These are phyloP conservation scores for Karstenula rhodostoma DNA, from an alignment of 2,329 filamentous ascomycete genomes.

Conservation along the genomic window DNA sequence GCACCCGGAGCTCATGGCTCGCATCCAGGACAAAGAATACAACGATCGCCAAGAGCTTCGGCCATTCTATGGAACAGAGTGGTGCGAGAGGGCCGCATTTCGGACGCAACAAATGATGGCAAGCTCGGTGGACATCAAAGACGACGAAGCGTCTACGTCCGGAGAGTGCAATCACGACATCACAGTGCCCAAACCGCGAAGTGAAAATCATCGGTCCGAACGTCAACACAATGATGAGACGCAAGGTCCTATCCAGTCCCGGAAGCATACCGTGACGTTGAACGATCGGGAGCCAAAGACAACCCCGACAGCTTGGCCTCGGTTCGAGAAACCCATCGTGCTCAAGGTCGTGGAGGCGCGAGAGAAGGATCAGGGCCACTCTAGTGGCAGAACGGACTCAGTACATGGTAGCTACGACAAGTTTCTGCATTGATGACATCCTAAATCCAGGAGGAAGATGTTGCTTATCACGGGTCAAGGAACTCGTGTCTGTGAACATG, in stretches of 20 bases:
- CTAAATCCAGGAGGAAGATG: too few species aligned
- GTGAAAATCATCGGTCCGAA: neutral
- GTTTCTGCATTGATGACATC: neutral
- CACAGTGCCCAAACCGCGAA: neutral
- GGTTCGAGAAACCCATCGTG: neutral
- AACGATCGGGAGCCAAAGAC: neutral
- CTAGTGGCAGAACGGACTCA: neutral
- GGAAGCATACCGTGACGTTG: neutral
- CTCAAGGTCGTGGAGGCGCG: neutral
- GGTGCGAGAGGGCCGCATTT: conserved; percentile 11
- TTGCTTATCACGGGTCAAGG: neutral
- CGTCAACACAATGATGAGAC: neutral
- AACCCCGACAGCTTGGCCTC: neutral
- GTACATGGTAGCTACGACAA: neutral
- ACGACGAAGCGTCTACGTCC: neutral
- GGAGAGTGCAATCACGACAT: neutral
- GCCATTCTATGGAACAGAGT: conserved; percentile 21
- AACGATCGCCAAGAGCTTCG: conserved; percentile 21
- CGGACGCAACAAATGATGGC: conserved; percentile 5
- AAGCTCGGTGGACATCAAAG: neutral
- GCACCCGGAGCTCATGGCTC: conserved; percentile 17
- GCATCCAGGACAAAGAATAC: conserved; percentile 17
- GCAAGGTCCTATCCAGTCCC: neutral
- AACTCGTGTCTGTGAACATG: neutral
- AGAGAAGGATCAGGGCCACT: neutral